These are phyloP conservation scores for Neonectria sp. DNA, from an alignment of 2,329 filamentous ascomycete genomes.

Conservation along the genomic window DNA sequence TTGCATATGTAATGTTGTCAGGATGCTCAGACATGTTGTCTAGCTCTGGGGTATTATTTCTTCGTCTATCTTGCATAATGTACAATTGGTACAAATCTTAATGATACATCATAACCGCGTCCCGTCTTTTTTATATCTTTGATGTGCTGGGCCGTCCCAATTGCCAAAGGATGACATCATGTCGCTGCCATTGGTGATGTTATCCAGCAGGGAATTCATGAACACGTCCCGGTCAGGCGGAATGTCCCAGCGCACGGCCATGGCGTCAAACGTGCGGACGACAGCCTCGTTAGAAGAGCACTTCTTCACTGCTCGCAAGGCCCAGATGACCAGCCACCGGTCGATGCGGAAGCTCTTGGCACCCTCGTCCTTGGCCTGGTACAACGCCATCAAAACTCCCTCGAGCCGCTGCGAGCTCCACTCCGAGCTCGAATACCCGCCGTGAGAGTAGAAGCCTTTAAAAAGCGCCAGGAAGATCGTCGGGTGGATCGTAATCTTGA, in stretches of 20 bases:
- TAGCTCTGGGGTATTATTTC: conserved; percentile 43
- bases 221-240: conserved; percentile 59
- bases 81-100: conserved; percentile 46
- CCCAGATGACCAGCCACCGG: conserved; percentile 74
- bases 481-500: conserved; percentile 78
- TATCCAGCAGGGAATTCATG: conserved; percentile 62
- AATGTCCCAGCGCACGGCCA: conserved; percentile 65
- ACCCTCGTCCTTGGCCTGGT: conserved; percentile 66
- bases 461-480: conserved; percentile 86
- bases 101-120: conserved; percentile 47
- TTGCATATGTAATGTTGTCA: conserved; percentile 1
- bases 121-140: conserved; percentile 48
- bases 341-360: conserved; percentile 66
- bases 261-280: conserved; percentile 67
- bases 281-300: conserved; percentile 68
- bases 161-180: conserved; percentile 47
- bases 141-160: conserved; percentile 43
- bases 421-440: conserved; percentile 72
- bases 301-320: conserved; percentile 74
- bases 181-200: conserved; percentile 55
- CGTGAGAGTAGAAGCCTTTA: conserved; percentile 84
- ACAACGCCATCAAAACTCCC: conserved; percentile 76
- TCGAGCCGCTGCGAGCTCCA: conserved; percentile 83
- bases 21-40: conserved; percentile 33
- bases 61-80: conserved; percentile 32